Evolutionary conservation across 495 filamentous ascomycete species (phyloP), one percentile per base, ranked within the genome.

Genomic region (Arthonia radiata): DNA sequence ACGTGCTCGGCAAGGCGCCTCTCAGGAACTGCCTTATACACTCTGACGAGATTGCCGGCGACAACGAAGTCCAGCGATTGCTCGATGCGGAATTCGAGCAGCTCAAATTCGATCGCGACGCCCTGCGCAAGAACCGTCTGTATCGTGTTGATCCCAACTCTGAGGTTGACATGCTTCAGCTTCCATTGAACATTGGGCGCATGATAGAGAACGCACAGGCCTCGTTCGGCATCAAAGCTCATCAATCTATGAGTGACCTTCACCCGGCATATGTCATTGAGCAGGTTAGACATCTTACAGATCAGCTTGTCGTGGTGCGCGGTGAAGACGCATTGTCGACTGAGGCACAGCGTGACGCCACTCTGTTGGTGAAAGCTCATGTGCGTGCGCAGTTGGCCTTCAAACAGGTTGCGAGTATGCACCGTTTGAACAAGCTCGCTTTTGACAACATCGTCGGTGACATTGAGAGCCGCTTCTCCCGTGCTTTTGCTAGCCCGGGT

Each of bases 371-470:
- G 61, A 93, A 92, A 53, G 74, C 75, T 10, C 78, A 80, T 37
- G 51, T 94, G 18, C 73, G 86, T 22, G 89, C 79, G 7, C 74
- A 76, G 30, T 58, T 99, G 24, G 77, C 83, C 2, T 99, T 76
- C 68, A 82, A 86, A 43, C 67, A 80, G 31, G 50, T 99, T 25
- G 81, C 86, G 13, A 68, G 73, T 16, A 61, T 79, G 29, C 67
- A 86, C 36, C 70, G 67, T 13, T 54, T 94, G 34, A 89, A 79
- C 52, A 90, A 78, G 43, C 62, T 92, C 23, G 83, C 86, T 2
- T 82, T 99, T 43, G 71, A 83, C 27, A 77, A 92, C 43, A 70
- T 94, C 26, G 44, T 99, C 16, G 89, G 89, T 34, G 82, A 91
- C 35, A 56, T 94, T 19, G 79, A 93, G 53, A 73, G 54, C 39